phyloP scores from a whole-genome alignment of 1,139 yeast genomes.

The Pichia sp. region DNA sequence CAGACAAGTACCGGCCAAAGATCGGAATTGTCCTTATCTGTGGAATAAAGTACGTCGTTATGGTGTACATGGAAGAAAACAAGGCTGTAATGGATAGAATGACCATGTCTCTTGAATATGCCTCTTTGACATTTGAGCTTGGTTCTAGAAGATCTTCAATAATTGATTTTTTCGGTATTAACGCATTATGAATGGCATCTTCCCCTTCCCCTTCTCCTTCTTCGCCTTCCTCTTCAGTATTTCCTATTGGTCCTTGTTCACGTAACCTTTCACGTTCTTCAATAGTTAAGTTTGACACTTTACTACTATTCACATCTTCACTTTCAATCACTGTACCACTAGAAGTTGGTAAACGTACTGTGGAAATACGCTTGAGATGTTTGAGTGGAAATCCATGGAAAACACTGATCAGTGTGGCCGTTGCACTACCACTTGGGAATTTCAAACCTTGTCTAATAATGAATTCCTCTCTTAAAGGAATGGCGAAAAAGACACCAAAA shows the following conservation, averaged over 20 bases:
- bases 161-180: background rate
- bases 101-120: conserved; percentile 51
- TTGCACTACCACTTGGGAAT: conserved; percentile 94
- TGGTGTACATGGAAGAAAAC: conserved; percentile 66
- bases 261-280: background rate
- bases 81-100: conserved; percentile 54
- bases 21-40: conserved; percentile 60
- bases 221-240: too few species aligned
- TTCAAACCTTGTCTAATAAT: conserved; percentile 78
- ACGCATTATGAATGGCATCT: too few species aligned
- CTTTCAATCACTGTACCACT: background rate
- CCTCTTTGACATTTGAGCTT: conserved; percentile 16
- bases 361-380: conserved; percentile 34
- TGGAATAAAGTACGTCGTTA: conserved; percentile 68
- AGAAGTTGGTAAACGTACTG: background rate
- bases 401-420: conserved; percentile 87
- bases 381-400: conserved; percentile 62
- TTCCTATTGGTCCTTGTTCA: background rate
- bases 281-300: background rate
- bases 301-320: background rate
- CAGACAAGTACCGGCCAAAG: conserved; percentile 62
- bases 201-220: too few species aligned
- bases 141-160: too few species aligned
- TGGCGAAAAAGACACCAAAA: conserved; percentile 93
- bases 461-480: conserved; percentile 79